Percentiles rank a stretch among this genome's conserved stretches.
Evolutionary conservation across 2,329 filamentous ascomycete genomes (phyloP).

Genomic region (Helicocarpus griseus): DNA sequence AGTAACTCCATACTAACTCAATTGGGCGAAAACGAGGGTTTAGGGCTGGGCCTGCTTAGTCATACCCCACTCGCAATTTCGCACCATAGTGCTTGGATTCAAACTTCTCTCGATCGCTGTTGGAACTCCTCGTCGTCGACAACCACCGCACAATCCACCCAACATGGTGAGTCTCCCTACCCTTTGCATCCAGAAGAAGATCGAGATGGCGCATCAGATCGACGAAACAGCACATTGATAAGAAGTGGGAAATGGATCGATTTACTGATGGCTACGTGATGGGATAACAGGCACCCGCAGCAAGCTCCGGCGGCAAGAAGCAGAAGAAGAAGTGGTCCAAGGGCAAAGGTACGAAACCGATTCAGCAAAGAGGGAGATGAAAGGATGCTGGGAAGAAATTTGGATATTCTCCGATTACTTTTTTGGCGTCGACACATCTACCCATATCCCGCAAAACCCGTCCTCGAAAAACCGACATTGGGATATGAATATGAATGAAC

Average conservation of each 20-base stretch:
- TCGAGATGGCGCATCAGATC: too few species aligned
- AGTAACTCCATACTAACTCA: constrained; percentile 8
- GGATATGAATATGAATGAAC: background rate
- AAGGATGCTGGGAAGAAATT: background rate
- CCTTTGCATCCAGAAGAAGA: too few species aligned
- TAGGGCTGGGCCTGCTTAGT: constrained; percentile 25
- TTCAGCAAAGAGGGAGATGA: background rate
- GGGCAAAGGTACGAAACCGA: constrained; percentile 42
- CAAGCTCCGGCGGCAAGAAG: constrained; percentile 40
- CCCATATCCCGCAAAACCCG: background rate
- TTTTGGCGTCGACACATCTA: background rate
- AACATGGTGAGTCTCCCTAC: constrained; percentile 5
- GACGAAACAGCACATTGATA: background rate
- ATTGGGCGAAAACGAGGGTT: constrained; percentile 22
- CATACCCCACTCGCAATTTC: constrained; percentile 31
- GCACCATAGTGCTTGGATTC: constrained; percentile 18
- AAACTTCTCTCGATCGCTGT: constrained; percentile 18
- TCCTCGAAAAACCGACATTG: background rate
- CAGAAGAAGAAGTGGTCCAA: constrained; percentile 51
- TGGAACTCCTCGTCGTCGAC: constrained; percentile 22
- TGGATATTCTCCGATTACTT: too few species aligned
- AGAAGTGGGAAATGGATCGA: background rate
- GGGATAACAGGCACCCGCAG: constrained; percentile 30
- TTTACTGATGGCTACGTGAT: background rate
- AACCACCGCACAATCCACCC: constrained; percentile 21